Evolutionary conservation across 2,329 filamentous ascomycete genomes (phyloP).

Genomic region (Ustilaginoidea virens): DNA sequence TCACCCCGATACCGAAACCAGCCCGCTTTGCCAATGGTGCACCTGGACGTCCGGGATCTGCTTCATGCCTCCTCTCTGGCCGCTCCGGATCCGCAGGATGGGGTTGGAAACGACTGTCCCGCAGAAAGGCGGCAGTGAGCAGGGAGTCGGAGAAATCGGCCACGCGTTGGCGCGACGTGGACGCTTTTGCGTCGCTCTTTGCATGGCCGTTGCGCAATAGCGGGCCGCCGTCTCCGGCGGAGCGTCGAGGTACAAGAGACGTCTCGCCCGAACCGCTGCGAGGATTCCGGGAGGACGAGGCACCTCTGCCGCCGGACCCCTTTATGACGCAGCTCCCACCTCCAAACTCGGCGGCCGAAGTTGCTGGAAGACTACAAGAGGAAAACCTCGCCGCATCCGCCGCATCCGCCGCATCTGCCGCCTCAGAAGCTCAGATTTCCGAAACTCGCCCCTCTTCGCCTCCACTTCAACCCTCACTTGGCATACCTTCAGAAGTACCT

Average conservation of each 20-base stretch:
- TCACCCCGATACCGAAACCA: conserved; percentile 47
- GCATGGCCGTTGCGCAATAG: not conserved
- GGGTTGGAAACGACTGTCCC: conserved; percentile 36
- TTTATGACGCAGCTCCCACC: conserved; percentile 15
- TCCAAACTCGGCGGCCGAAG: conserved; percentile 20
- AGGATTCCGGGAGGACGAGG: conserved; percentile 34
- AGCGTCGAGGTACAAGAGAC: conserved; percentile 29
- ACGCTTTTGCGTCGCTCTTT: not conserved
- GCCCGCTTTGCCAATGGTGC: conserved; percentile 12
- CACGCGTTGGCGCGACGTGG: not conserved
- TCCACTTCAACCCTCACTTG: conserved; percentile 25
- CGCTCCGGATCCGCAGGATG: conserved; percentile 30
- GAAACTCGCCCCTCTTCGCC: conserved; percentile 36
- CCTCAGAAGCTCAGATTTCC: conserved; percentile 27
- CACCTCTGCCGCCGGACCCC: conserved; percentile 13
- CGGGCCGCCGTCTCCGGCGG: conserved; percentile 11
- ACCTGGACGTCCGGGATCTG: conserved; percentile 14
- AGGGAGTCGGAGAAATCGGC: not conserved
- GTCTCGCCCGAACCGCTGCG: conserved; percentile 40
- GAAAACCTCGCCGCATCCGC: conserved; percentile 46
- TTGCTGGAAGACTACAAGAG: conserved; percentile 18
- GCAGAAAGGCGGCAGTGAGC: conserved; percentile 27
- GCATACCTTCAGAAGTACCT: conserved; percentile 14
- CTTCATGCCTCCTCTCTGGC: conserved; percentile 14
- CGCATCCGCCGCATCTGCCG: conserved; percentile 31